Base-by-base conservation (phyloP, 2,329 filamentous ascomycete species). In the Calonectria leucothoes region DNA sequence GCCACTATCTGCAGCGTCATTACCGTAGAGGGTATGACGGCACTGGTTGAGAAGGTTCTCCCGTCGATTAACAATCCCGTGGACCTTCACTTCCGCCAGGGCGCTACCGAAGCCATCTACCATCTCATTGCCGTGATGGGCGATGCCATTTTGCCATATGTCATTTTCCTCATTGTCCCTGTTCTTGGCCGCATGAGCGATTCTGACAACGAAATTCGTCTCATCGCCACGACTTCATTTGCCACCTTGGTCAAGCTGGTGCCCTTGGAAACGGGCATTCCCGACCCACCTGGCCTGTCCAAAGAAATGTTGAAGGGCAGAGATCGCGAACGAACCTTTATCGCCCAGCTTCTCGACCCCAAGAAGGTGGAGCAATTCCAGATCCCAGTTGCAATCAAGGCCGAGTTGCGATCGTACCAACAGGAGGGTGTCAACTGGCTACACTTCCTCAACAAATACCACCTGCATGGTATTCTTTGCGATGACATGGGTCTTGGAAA, bases 401-500 rank as follows among this genome's bases (percentile, higher is more conserved):
- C 97, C 0, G 95, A 98, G 81, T 90, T 99, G 66, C 94, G 97
- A 76, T 98, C 96, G 0, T 99, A 99, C 82, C 97, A 99, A 84
- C 97, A 99, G 84, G 97, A 99, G 68, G 97, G 97, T 83, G 96
- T 99, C 82, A 99, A 99, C 82, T 99, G 97, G 97, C 91, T 99
- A 66, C 93, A 97, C 70, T 99, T 99, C 86, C 92, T 99, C 78
- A 99, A 99, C 83, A 96, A 96, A 71, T 99, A 98, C 83, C 96
- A 99, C 81, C 91, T 99, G 1, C 97, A 99, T 80, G 97, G 97
- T 63, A 98, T 99, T 84, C 94, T 99, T 73, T 99, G 97, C 82
- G 97, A 99, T 81, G 97, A 99, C 83, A 99, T 99, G 97, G 97
- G 97, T 81, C 93, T 99, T 33, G 97, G 97, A 64, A 99, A 99